Conservation (phyloP, 1,284 basidiomycete genomes). For the Singerocomus inundabilis region DNA sequence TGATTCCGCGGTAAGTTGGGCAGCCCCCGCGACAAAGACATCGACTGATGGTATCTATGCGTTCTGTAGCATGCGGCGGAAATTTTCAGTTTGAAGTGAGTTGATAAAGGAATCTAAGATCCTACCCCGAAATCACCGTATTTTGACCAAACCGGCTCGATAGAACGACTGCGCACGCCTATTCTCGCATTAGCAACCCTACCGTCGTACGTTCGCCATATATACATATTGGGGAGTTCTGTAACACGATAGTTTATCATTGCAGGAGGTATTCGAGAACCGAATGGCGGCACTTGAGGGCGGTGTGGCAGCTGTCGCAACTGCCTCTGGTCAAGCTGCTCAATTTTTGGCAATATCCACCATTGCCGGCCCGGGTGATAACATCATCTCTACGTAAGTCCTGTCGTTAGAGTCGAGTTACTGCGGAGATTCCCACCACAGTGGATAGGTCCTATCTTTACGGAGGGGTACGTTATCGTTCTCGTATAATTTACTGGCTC, state of each 20-base stretch:
- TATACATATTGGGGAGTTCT: background rate
- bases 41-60: conserved; percentile 65
- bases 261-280: conserved; percentile 77
- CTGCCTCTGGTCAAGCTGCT: conserved; percentile 75
- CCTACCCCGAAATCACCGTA: conserved; percentile 23
- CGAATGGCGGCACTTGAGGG: conserved; percentile 84
- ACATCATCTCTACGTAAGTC: conserved; percentile 69
- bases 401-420: background rate
- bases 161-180: conserved; percentile 67
- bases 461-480: conserved; percentile 50
- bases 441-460: conserved; percentile 50
- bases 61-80: conserved; percentile 38
- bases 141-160: background rate
- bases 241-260: background rate
- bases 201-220: conserved; percentile 57
- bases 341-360: conserved; percentile 74
- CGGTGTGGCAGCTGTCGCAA: conserved; percentile 74
- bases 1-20: conserved; percentile 53
- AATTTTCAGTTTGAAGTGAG: conserved; percentile 14
- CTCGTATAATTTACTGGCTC: background rate
- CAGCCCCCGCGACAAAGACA: conserved; percentile 37
- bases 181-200: conserved; percentile 79
- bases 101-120: background rate
- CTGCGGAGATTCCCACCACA: background rate
- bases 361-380: conserved; percentile 69